phyloP scores from a whole-genome alignment of 352 stramenopile species.

The Phytophthora pistaciae region DNA sequence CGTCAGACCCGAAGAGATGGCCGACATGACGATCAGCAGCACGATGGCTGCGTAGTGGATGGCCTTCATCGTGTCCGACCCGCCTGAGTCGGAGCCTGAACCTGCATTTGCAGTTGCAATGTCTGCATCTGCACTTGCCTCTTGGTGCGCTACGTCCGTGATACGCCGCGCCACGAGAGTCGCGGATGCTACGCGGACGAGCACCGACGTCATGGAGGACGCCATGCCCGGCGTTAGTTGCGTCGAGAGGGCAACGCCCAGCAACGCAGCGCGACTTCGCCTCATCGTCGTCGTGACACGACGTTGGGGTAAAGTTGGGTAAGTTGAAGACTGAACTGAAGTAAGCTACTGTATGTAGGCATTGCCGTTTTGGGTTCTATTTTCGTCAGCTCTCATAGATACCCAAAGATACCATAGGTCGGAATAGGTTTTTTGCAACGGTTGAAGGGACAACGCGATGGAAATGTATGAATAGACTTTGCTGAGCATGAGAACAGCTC shows the following conservation, averaged over 20 bases:
- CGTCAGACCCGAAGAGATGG: constrained; percentile 96
- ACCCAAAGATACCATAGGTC: not conserved
- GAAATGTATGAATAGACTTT: not conserved
- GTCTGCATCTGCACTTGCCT: not conserved
- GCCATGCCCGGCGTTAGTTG: constrained; percentile 2
- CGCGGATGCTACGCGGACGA: constrained; percentile 27
- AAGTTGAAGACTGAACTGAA: constrained; percentile 24
- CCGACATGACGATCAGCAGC: constrained; percentile 87
- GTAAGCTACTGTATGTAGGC: not conserved
- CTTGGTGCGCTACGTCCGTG: constrained; percentile 10
- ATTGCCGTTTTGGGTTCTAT: constrained; percentile 5
- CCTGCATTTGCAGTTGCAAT: not conserved
- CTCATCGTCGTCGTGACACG: constrained; percentile 10
- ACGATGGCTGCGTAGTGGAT: constrained; percentile 63
- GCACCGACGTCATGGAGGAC: constrained; percentile 26
- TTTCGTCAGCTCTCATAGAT: constrained; percentile 6
- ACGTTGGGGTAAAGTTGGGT: not conserved
- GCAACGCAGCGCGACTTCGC: constrained; percentile 10
- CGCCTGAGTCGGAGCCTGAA: not conserved
- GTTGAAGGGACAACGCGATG: not conserved
- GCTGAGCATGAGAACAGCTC: constrained; percentile 5
- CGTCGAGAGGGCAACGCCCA: constrained; percentile 2
- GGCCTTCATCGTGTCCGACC: constrained; percentile 31
- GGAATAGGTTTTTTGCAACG: constrained; percentile 1
- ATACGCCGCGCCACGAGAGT: constrained; percentile 23